Conservation (phyloP, 2,329 filamentous ascomycete species). For the Rutstroemia sp. region DNA sequence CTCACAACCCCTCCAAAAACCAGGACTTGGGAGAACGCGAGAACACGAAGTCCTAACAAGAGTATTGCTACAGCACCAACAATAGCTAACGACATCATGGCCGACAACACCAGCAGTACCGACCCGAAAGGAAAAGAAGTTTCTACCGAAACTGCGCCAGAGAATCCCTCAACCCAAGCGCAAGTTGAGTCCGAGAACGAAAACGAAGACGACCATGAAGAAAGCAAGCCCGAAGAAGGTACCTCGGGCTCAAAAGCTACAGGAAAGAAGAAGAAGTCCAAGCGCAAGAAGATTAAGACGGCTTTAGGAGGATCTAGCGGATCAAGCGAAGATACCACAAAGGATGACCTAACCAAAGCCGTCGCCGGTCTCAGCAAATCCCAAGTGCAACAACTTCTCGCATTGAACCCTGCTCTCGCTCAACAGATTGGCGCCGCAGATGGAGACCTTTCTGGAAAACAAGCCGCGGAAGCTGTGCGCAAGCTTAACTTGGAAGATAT, state of each 20-base stretch:
- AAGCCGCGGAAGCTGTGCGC: conserved; percentile 47
- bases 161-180: conserved; percentile 17
- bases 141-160: conserved; percentile 16
- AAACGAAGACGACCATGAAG: conserved; percentile 37
- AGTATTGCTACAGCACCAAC: not conserved
- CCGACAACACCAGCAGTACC: conserved; percentile 56
- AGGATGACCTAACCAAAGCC: conserved; percentile 39
- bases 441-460: conserved; percentile 29
- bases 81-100: conserved; percentile 30
- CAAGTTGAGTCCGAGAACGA: conserved; percentile 35
- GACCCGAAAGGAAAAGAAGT: conserved; percentile 44
- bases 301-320: conserved; percentile 24
- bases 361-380: conserved; percentile 43
- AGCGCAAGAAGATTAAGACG: conserved; percentile 52
- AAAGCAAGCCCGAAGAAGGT: conserved; percentile 21
- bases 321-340: conserved; percentile 29
- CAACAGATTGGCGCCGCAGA: conserved; percentile 42
- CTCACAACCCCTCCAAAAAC: conserved; percentile 4
- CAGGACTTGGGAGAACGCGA: too few relatives aligned
- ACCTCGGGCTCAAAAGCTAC: conserved; percentile 24
- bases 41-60: too few relatives aligned
- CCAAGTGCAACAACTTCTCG: conserved; percentile 58
- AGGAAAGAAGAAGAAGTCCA: conserved; percentile 55
- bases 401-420: conserved; percentile 65
- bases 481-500: conserved; percentile 62